Base-by-base conservation (phyloP, 805 yeast genomes). In the Suhomyces xylopsoci region DNA sequence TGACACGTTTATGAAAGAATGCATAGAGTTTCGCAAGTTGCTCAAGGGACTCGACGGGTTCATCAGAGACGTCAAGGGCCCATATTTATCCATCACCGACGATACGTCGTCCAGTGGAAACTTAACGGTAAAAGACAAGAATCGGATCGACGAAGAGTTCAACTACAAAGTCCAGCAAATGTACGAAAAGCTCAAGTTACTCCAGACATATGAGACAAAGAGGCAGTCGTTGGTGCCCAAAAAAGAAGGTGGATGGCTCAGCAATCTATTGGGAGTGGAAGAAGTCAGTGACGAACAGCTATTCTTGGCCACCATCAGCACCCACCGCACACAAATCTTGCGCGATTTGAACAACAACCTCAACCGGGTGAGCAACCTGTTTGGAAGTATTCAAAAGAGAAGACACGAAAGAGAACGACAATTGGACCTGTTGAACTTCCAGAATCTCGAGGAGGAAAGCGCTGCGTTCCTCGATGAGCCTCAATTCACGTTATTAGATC, bases 91-190 rank as follows among this genome's bases (percentile, higher is more conserved):
- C 10, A 38, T 38, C 24, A 54, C 59, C 22, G 56, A 56, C 42
- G 64, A 62, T 43, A 65, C 59, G 25, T 26, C 8, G 14, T 54
- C 48, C 25, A 46, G 25, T 24, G 48, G 48, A 6, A 58, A 57
- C 6, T 70, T 81, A 63, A 59, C 77, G 24, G 73, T 75, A 28
- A 72, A 67, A 8, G 85, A 82, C 40, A 80, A 82, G 58, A 81
- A 82, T 54, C 73, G 76, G 36, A 74, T 84, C 20, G 88, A 83
- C 57, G 78, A 81, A 47, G 83, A 82, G 53, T 72, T 82, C 43
- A 76, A 81, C 52, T 59, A 77, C 22, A 80, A 81, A 60, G 58
- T 83, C 45, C 84, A 81, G 57, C 76, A 76, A 52, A 70, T 81
- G 56, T 76, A 76, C 54, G 81, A 79, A 52, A 78, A 81, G 60